These are phyloP conservation scores for Barbarea vulgaris DNA, from an alignment of 345 rosid genomes.

Conservation along the genomic window DNA sequence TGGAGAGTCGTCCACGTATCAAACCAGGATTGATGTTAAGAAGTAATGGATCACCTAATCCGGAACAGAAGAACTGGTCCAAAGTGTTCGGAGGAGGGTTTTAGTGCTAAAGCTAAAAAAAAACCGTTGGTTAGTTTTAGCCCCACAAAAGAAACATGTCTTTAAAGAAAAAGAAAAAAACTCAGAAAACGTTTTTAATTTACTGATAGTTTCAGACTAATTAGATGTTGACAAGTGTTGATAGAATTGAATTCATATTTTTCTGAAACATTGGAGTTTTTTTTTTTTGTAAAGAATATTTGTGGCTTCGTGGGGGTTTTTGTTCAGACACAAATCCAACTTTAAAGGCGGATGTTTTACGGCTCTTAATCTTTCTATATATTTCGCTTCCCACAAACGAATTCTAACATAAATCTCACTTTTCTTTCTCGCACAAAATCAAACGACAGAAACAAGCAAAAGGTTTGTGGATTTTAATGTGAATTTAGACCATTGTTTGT, in stretches of 20 bases:
- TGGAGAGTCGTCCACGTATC: conserved; percentile 26
- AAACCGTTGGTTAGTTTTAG: conserved; percentile 25
- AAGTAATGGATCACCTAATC: conserved; percentile 23
- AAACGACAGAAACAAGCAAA: background rate
- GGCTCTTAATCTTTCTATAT: conserved; percentile 17
- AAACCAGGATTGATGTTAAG: conserved; percentile 1
- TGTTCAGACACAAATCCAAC: conserved; percentile 36
- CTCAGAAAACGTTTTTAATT: background rate
- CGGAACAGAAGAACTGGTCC: conserved; percentile 34
- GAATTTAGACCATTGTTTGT: background rate
- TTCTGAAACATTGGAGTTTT: conserved; percentile 1
- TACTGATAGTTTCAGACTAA: conserved; percentile 15
- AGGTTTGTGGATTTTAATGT: background rate
- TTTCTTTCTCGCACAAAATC: conserved; percentile 6
- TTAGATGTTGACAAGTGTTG: conserved; percentile 24
- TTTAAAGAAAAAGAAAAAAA: background rate
- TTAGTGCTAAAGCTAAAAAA: conserved; percentile 23
- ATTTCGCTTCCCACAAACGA: background rate
- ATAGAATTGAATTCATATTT: background rate
- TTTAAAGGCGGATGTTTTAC: conserved; percentile 36
- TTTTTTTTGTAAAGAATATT: conserved; percentile 11
- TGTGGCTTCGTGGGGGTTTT: conserved; percentile 39
- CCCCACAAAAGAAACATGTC: background rate
- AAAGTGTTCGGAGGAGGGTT: conserved; percentile 31
- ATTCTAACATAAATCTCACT: conserved; percentile 30